Evolutionary conservation across 371 early-diverging fungal species (phyloP).

Genomic region (Basidiobolus meristosporus): DNA sequence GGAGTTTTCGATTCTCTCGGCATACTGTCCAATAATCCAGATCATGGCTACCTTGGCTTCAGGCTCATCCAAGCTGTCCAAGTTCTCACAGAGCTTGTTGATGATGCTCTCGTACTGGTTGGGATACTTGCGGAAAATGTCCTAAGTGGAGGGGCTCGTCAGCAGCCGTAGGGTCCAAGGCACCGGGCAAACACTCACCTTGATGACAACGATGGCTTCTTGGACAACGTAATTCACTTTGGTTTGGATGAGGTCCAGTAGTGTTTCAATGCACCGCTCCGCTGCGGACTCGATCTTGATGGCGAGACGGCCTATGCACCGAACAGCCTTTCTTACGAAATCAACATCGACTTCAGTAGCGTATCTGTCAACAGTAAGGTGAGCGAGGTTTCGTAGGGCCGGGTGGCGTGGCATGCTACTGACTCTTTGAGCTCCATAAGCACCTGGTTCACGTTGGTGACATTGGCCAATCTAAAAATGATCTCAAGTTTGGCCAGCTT

Average conservation of each 20-base stretch:
- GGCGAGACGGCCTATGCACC: constrained; percentile 83
- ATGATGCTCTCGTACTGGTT: constrained; percentile 73
- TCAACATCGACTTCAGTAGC: constrained; percentile 94
- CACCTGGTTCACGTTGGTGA: constrained; percentile 74
- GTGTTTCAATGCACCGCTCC: constrained; percentile 66
- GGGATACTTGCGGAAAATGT: constrained; percentile 88
- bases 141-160: constrained; percentile 17
- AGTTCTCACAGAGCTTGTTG: constrained; percentile 67
- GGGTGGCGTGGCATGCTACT: constrained; percentile 3
- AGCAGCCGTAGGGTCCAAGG: neutral
- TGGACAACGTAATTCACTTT: constrained; percentile 83
- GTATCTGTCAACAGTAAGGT: constrained; percentile 25
- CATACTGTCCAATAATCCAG: constrained; percentile 95
- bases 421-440: constrained; percentile 84
- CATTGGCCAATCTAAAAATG: constrained; percentile 69
- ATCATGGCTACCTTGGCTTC: constrained; percentile 84
- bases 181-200: too few relatives aligned
- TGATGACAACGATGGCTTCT: constrained; percentile 79
- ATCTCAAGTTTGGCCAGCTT: constrained; percentile 93
- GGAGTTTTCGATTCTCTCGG: constrained; percentile 76
- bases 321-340: constrained; percentile 81
- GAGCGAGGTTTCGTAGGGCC: neutral
- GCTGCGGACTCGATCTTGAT: constrained; percentile 79
- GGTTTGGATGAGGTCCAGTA: constrained; percentile 79
- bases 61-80: constrained; percentile 79